Conservation (phyloP, 306 rosid species). For the Lathyrus tuberosus region DNA sequence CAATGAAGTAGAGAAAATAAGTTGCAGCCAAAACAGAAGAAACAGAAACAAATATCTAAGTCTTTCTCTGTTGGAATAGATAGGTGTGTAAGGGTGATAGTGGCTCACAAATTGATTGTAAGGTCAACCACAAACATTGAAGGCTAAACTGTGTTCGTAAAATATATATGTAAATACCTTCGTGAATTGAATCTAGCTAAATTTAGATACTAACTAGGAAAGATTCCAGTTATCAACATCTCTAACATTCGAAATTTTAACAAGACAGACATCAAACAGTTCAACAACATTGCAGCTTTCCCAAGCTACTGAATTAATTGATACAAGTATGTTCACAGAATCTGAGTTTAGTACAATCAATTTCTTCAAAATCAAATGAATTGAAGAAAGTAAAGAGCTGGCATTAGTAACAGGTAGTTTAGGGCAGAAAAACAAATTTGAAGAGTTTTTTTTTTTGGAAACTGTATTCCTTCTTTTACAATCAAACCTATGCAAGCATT, state of each 20-base stretch:
- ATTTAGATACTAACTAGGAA: too few species aligned
- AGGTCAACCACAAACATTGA: conserved; percentile 61
- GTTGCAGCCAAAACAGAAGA: conserved; percentile 39
- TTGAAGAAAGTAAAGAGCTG: conserved; percentile 51
- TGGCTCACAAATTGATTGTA: conserved; percentile 66
- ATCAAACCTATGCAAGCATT: conserved; percentile 41
- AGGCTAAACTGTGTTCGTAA: too few species aligned
- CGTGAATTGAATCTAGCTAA: too few species aligned
- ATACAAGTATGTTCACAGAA: conserved; percentile 23
- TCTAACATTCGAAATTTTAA: conserved; percentile 3
- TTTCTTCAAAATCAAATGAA: conserved; percentile 65
- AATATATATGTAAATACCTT: too few species aligned
- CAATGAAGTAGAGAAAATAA: conserved; percentile 47
- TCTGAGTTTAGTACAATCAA: conserved; percentile 20
- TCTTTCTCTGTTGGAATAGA: conserved; percentile 55
- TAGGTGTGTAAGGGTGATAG: conserved; percentile 68
- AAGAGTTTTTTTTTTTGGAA: conserved; percentile 33
- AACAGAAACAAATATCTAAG: conserved; percentile 55
- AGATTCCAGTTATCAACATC: neutral
- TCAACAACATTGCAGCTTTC: conserved; percentile 31
- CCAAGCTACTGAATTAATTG: conserved; percentile 37
- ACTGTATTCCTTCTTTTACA: conserved; percentile 35
- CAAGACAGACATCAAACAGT: conserved; percentile 12
- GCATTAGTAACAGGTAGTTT: conserved; percentile 40
- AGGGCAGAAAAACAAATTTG: conserved; percentile 41